Base-by-base conservation (phyloP, 2,329 filamentous ascomycete genomes). In the Rachicladosporium sp. region DNA sequence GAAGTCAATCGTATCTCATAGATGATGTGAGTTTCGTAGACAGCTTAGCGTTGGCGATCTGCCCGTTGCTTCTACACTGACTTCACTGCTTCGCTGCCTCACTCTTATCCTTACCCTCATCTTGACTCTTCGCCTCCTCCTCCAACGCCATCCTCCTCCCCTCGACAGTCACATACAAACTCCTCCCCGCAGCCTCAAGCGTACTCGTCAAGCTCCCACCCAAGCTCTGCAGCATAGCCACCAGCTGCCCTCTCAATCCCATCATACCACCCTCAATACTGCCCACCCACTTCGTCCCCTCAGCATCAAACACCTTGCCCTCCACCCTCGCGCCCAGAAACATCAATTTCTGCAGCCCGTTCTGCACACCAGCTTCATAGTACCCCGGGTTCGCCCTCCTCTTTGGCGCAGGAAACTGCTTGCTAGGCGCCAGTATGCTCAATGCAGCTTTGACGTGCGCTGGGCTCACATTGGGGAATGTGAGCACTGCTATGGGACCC, bases 241-340 rank as follows among this genome's bases (percentile, higher is more conserved):
- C 79, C 44, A 98, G 70, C 66, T 93, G 82, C 36, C 78, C 80
- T 48, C 86, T 74, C 54, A 98, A 67, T 4, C 83, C 82, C 31
- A 86, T 80, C 46, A 94, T 60, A 31, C 88, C 86, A 43, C 85
- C 86, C 49, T 82, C 70, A 51, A 96, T 93, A 29, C 80, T 72
- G 41, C 86, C 74, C 33, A 80, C 71, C 80, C 80, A 83, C 54
- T 70, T 76, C 23, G 71, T 69, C 40, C 82, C 82, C 8, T 80
- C 77, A 35, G 74, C 62, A 56, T 95, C 88, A 53, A 94, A 88
- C 29, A 86, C 76, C 60, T 78, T 80, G 46, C 83, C 83, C 56
- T 98, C 91, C 23, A 95, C 74, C 37, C 91, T 73, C 10, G 88
- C 88, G 38, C 87, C 91, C 10, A 98, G 66, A 29, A 98, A 64